Percentiles rank a stretch among this genome's conserved stretches.
Evolutionary conservation across 2,329 filamentous ascomycete species (phyloP).

Genomic region (Nannizzia gypsea): DNA sequence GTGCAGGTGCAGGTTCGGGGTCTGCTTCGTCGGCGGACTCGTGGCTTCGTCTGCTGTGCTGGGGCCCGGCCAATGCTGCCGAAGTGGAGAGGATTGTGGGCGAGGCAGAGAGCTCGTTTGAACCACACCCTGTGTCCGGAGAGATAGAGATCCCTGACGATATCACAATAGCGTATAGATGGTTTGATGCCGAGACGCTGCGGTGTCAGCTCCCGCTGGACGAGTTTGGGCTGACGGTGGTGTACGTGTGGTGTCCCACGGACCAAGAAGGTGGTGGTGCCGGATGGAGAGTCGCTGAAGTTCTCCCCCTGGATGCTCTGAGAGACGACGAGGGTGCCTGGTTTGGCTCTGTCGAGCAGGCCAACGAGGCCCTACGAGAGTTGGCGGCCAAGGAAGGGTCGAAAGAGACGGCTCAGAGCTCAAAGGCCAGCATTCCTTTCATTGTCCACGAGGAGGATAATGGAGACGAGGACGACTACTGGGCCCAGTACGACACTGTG

Average conservation of each 20-base stretch:
- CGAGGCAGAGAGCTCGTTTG: slow-evolving; percentile 42
- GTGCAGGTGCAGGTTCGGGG: slow-evolving; percentile 32
- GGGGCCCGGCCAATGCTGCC: slow-evolving; percentile 43
- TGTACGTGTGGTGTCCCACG: slow-evolving; percentile 51
- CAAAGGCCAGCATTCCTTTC: background rate
- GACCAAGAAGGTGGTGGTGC: slow-evolving; percentile 42
- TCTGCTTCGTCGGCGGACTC: slow-evolving; percentile 35
- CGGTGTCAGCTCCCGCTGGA: slow-evolving; percentile 43
- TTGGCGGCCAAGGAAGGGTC: slow-evolving; percentile 28
- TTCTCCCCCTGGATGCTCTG: slow-evolving; percentile 40
- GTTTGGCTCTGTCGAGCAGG: slow-evolving; percentile 44
- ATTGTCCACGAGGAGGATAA: slow-evolving; percentile 16
- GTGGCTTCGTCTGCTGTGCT: slow-evolving; percentile 50
- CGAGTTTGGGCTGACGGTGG: slow-evolving; percentile 44
- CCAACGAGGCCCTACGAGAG: slow-evolving; percentile 37
- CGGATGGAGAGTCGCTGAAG: slow-evolving; percentile 49
- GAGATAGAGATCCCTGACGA: slow-evolving; percentile 52
- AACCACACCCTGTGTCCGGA: slow-evolving; percentile 53
- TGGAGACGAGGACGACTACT: slow-evolving; percentile 51
- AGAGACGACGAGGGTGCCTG: slow-evolving; percentile 42
- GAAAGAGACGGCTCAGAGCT: slow-evolving; percentile 19
- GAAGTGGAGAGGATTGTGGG: slow-evolving; percentile 44
- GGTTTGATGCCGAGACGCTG: slow-evolving; percentile 51
- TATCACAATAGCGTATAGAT: slow-evolving; percentile 44
- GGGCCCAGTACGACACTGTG: slow-evolving; percentile 51